Conservation (phyloP, 2,329 filamentous ascomycete species). For the Diaporthe batatas region DNA sequence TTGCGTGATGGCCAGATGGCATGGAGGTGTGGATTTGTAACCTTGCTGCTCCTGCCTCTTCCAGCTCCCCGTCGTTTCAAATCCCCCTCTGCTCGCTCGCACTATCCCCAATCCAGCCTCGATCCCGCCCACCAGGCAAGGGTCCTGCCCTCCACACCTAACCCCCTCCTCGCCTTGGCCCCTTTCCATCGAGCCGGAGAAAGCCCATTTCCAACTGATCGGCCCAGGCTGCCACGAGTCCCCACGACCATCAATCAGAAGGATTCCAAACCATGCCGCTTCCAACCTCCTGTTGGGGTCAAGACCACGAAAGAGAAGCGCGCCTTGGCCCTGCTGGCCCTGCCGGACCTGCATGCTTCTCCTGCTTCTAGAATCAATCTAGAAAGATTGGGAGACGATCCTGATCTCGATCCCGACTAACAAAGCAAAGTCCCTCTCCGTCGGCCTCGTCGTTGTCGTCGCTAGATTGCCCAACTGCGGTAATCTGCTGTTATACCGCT, state of each 20-base stretch:
- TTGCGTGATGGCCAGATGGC: conserved; percentile 30
- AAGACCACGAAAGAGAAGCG: background rate
- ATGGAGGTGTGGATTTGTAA: conserved; percentile 16
- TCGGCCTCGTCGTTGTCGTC: background rate
- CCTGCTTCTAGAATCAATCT: conserved; percentile 36
- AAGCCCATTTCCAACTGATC: background rate
- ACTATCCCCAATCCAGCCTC: conserved; percentile 29
- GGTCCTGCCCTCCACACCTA: conserved; percentile 1
- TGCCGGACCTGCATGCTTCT: conserved; percentile 14
- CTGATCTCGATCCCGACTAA: conserved; percentile 13
- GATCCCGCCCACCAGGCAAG: conserved; percentile 32
- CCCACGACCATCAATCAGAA: background rate
- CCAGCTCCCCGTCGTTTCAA: conserved; percentile 36
- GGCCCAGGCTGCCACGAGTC: background rate
- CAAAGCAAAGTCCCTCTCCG: background rate
- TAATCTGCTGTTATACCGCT: background rate
- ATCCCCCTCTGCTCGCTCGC: conserved; percentile 7
- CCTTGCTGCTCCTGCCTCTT: conserved; percentile 30
- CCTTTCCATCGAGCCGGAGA: background rate
- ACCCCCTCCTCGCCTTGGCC: no score
- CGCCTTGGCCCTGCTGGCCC: background rate
- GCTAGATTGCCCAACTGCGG: background rate
- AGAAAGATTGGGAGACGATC: conserved; percentile 33
- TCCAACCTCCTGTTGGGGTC: background rate
- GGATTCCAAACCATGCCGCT: conserved; percentile 9